Evolutionary conservation across 106 monocot genomes (phyloP).

Genomic region (Dactylorhiza incarnata): DNA sequence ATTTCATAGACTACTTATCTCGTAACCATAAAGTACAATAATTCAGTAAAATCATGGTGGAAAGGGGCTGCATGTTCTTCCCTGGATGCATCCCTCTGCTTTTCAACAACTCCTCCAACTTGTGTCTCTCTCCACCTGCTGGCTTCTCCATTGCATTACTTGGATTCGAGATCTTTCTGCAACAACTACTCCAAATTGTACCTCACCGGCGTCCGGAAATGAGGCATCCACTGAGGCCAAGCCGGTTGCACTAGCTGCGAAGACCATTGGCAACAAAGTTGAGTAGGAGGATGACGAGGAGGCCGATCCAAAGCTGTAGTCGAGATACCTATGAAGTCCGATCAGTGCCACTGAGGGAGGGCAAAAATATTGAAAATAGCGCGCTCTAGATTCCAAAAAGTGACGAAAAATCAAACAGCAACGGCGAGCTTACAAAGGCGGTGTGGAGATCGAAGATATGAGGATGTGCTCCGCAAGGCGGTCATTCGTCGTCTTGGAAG

Average conservation of each 20-base stretch:
- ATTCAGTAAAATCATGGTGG: too few species aligned
- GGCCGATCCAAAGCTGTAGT: neutral
- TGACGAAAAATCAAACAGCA: neutral
- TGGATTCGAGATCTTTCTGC: too few species aligned
- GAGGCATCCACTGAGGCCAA: neutral
- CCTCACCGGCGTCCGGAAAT: neutral
- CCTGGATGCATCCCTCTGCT: constrained; percentile 30
- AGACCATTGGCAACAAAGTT: neutral
- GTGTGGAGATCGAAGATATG: neutral
- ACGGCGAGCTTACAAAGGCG: neutral
- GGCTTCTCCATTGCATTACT: too few species aligned
- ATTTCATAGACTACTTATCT: too few species aligned
- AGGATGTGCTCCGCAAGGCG: neutral
- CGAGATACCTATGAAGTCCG: neutral
- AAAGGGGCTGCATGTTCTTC: too few species aligned
- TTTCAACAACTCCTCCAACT: neutral
- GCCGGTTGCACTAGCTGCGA: neutral
- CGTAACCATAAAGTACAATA: too few species aligned
- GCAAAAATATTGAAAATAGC: neutral
- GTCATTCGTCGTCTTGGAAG: neutral
- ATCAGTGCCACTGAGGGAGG: neutral
- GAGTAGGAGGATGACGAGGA: neutral
- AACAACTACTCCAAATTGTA: too few species aligned
- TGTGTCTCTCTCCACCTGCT: too few species aligned
- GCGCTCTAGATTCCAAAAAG: neutral